Evolutionary conservation across 1,284 basidiomycete genomes (phyloP), one percentile per base, ranked within the genome.

Genomic region (Sphagnurus paluster): DNA sequence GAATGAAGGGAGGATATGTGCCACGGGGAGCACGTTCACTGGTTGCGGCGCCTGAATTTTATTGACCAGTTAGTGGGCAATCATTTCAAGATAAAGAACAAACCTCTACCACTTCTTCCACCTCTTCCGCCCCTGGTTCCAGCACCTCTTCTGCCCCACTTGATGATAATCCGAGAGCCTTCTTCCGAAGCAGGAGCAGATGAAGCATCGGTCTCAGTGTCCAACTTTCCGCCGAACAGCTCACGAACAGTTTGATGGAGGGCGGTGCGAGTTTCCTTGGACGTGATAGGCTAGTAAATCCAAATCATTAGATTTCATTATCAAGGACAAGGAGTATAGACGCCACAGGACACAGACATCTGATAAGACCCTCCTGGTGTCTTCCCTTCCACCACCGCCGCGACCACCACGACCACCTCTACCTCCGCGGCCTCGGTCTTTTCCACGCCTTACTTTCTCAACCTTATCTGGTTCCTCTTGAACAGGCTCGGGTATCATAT

Each of bases 1-100:
- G 94, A 49, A 99, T 94, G 65, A 92, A 99, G 0, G 88, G 88
- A 51, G 88, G 88, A 55, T 80, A 88, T 24, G 73, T 78, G n/a
- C 82, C 82, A 24, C 87, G 75, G 37, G 77, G 68, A 20, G 68
- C 56, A 37, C 74, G 72, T 43, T 71, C 72, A 6, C 65, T 64
- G 36, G 65, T 64, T 47, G 58, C 66, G 61, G 41, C 53, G 16
- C 49, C 46, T 29, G 39, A 43, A 53, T 37, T 30, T n/a, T 2
- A 26, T 54, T 21, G 52, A 28, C 25, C 26, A 21, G 6, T 32
- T 39, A 40, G 16, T 42, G 8, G 33, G 24, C 28, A 5, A 2
- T 33, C 17, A 11, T 21, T 19, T 36, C 21, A 4, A 2, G 9
- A 39, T 26, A 32, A 33, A 25, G 30, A 17, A 37, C 44, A 21